Conservation (phyloP, 2,329 filamentous ascomycete genomes). For the Rhynchosporium graminicola region DNA sequence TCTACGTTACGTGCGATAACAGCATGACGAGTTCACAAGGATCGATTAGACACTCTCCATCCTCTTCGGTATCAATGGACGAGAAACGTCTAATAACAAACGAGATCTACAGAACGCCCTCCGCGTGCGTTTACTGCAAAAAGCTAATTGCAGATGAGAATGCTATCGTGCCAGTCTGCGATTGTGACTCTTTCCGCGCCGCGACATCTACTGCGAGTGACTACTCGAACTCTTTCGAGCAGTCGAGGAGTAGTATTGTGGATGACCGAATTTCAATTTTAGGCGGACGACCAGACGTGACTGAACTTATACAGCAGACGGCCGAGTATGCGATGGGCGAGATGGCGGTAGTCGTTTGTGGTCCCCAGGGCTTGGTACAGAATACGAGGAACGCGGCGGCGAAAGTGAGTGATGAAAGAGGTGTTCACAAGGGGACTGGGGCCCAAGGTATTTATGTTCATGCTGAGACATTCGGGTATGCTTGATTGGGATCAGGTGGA, state of each 20-base stretch:
- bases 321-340: slow-evolving; percentile 62
- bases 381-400: slow-evolving; percentile 57
- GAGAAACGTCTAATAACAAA: slow-evolving; percentile 6
- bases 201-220: not conserved
- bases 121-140: not conserved
- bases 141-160: not conserved
- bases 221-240: slow-evolving; percentile 3
- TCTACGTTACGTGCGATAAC: slow-evolving; percentile 41
- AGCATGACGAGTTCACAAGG: slow-evolving; percentile 4
- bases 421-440: slow-evolving; percentile 66
- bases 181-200: not conserved
- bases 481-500: slow-evolving; percentile 10
- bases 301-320: slow-evolving; percentile 53
- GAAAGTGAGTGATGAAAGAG: slow-evolving; percentile 61
- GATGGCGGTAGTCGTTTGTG: slow-evolving; percentile 63
- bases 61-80: not conserved
- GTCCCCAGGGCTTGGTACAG: slow-evolving; percentile 55
- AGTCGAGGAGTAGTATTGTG: slow-evolving; percentile 7
- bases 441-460: slow-evolving; percentile 65
- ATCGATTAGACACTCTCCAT: not conserved
- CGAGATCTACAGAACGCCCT: not conserved
- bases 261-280: slow-evolving; percentile 31
- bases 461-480: slow-evolving; percentile 56
- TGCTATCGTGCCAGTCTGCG: not conserved
- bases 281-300: slow-evolving; percentile 54